Evolutionary conservation across 2,329 filamentous ascomycete species (phyloP), one percentile per base, ranked within the genome.

Genomic region (Achaetomium macrosporum): DNA sequence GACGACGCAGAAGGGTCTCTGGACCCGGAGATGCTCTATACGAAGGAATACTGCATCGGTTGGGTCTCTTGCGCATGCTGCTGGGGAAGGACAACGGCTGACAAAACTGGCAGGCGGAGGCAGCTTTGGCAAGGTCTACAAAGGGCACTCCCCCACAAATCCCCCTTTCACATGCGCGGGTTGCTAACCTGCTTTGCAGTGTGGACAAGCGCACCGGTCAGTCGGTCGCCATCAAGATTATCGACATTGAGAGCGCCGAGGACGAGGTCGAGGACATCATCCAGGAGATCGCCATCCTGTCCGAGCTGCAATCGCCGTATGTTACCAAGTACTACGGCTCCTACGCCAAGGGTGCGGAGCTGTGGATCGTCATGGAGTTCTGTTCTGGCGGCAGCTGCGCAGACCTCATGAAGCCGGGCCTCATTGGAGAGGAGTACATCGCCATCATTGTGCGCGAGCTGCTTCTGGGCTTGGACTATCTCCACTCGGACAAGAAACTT

Each of bases 361-460:
- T 99, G 64, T 99, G 93, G 93, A 99, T 99, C 63, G 90, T 97
- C 69, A 99, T 99, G 93, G 93, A 99, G 71, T 99, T 93, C 66
- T 99, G 93, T 71, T 91, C 92, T 1, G 93, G 93, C 19, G 93
- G 93, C 5, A 97, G 92, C 71, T 97, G 93, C 66, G 90, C 89
- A 44, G 93, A 97, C 68, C 75, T 99, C 57, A 88, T 99, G 85
- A 95, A 95, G 73, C 90, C 93, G 0, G 93, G 93, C 20, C 73
- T 85, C 39, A 92, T 99, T 56, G 83, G 85, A 17, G 93, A 99
- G 72, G 90, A 96, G 61, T 96, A 97, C 69, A 97, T 99, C 64
- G 90, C 90, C 63, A 96, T 99, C 63, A 95, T 99, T 57, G 76
- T 96, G 50, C 81, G 89, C 55, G 93, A 99, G 73, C 73, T 99